These are phyloP conservation scores for Diaporthe humulicola DNA, from an alignment of 2,329 filamentous ascomycete species.

Conservation along the genomic window DNA sequence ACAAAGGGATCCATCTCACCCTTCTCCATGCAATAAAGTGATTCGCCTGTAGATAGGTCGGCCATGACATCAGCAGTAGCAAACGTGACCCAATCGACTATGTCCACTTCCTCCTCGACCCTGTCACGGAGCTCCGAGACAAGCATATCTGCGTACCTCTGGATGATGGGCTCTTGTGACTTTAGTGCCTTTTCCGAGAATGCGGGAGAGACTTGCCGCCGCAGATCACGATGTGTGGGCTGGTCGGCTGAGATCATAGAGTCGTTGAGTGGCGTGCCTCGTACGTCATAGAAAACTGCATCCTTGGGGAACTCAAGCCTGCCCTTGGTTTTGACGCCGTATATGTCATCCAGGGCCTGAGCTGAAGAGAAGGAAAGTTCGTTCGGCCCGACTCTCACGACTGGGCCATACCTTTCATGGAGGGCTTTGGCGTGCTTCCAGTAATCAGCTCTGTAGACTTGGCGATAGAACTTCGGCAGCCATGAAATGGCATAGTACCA, in stretches of 20 bases:
- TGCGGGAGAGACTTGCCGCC: conserved; percentile 42
- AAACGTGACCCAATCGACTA: conserved; percentile 42
- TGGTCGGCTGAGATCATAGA: conserved; percentile 41
- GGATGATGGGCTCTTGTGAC: conserved; percentile 46
- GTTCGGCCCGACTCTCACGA: conserved; percentile 37
- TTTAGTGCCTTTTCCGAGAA: conserved; percentile 43
- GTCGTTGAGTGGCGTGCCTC: conserved; percentile 40
- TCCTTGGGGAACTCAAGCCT: conserved; percentile 31
- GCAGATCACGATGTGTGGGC: conserved; percentile 40
- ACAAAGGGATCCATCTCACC: conserved; percentile 10
- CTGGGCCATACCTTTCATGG: conserved; percentile 40
- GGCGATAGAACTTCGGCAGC: conserved; percentile 10
- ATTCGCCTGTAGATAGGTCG: conserved; percentile 43
- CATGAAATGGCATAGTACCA: not conserved
- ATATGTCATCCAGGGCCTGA: conserved; percentile 30
- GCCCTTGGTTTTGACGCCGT: conserved; percentile 27
- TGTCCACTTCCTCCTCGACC: conserved; percentile 39
- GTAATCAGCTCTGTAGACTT: conserved; percentile 6
- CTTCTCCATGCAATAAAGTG: conserved; percentile 7
- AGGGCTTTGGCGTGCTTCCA: conserved; percentile 33
- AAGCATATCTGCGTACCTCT: conserved; percentile 54
- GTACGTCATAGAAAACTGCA: not conserved
- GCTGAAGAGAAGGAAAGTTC: conserved; percentile 21
- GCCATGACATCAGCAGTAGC: conserved; percentile 44
- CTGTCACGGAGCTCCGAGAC: conserved; percentile 47